phyloP scores from a whole-genome alignment of 1,284 basidiomycete species.

The Ustilago cynodontis region DNA sequence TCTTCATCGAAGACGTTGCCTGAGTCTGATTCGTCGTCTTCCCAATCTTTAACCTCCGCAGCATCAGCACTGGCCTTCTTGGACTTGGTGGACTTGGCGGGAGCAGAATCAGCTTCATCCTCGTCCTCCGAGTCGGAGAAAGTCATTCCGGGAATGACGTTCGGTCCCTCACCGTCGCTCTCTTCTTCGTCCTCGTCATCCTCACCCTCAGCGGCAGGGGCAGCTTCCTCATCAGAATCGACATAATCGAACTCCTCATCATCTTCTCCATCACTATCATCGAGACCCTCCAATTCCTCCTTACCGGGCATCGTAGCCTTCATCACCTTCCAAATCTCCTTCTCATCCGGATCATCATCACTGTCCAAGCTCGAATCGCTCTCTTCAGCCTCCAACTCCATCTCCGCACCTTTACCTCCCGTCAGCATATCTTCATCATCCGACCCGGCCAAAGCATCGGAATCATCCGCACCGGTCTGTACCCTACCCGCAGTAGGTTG shows the following conservation, averaged over 20 bases:
- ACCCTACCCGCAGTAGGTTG: conserved; percentile 22
- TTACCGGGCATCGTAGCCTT: conserved; percentile 72
- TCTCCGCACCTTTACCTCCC: conserved; percentile 35
- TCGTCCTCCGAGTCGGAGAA: conserved; percentile 46
- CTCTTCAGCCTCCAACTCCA: conserved; percentile 50
- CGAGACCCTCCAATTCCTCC: conserved; percentile 74
- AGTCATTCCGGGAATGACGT: conserved; percentile 47
- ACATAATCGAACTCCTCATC: conserved; percentile 54
- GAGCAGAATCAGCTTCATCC: neutral
- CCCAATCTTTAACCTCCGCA: conserved; percentile 26
- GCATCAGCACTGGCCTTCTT: neutral
- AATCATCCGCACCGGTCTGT: conserved; percentile 41
- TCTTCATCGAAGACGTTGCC: conserved; percentile 65
- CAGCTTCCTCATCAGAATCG: conserved; percentile 46
- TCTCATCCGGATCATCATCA: conserved; percentile 62
- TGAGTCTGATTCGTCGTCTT: conserved; percentile 45
- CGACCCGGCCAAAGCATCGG: conserved; percentile 71
- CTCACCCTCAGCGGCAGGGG: conserved; percentile 37
- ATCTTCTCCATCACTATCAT: conserved; percentile 49
- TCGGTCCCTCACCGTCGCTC: conserved; percentile 26
- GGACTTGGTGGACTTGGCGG: neutral
- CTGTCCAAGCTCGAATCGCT: conserved; percentile 36
- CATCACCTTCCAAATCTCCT: conserved; percentile 72
- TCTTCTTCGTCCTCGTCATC: conserved; percentile 53
- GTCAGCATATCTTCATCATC: conserved; percentile 76